phyloP scores from a whole-genome alignment of 345 rosid species.

The Odontarrhena argentea region DNA sequence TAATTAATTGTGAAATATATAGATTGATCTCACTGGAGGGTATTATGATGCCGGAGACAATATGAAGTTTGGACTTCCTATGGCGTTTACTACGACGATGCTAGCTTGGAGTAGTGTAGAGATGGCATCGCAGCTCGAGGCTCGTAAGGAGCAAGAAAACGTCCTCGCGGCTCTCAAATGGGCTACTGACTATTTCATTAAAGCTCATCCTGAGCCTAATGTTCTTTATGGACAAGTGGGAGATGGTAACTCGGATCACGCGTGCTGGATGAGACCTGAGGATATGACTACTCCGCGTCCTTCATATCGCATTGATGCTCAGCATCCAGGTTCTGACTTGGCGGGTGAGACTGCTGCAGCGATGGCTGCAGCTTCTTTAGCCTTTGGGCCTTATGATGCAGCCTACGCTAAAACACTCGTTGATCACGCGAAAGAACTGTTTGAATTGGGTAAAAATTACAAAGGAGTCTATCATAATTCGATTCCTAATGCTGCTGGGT shows the following conservation, averaged over 20 bases:
- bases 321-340: conserved; percentile 69
- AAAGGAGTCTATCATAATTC: conserved; percentile 43
- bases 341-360: conserved; percentile 75
- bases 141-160: conserved; percentile 43
- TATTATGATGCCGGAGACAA: conserved; percentile 80
- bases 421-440: conserved; percentile 55
- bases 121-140: conserved; percentile 45
- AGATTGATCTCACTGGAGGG: conserved; percentile 73
- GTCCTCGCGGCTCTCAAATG: conserved; percentile 57
- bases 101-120: conserved; percentile 72
- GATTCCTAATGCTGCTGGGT: conserved; percentile 42
- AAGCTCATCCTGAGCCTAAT: conserved; percentile 57
- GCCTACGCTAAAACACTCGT: conserved; percentile 50
- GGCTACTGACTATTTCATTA: conserved; percentile 75
- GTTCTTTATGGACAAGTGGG: conserved; percentile 65
- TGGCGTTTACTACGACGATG: conserved; percentile 74
- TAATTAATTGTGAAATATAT: neutral
- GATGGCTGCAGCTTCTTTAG: conserved; percentile 68
- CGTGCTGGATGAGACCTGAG: conserved; percentile 75
- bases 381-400: conserved; percentile 40
- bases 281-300: conserved; percentile 71
- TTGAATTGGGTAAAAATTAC: conserved; percentile 44
- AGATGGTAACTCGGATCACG: conserved; percentile 57
- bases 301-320: conserved; percentile 43
- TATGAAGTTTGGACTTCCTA: conserved; percentile 72